Evolutionary conservation across 176 grass and related monocot species (phyloP).

Genomic region (Phyllostachys edulis): DNA sequence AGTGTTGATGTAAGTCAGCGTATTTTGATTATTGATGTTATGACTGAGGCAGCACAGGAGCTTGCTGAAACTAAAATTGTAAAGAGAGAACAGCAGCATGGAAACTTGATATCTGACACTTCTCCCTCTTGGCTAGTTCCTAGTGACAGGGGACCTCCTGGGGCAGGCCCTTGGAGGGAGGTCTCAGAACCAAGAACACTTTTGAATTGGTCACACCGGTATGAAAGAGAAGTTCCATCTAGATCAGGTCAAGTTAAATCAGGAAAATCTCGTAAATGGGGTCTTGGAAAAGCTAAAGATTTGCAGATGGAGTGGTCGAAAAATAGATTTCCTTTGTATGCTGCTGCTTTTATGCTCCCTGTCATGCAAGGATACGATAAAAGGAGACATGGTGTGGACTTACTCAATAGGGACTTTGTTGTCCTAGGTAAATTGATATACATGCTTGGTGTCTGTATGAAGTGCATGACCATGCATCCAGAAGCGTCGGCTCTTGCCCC

Average conservation of each 20-base stretch:
- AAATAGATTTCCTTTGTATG: conserved; percentile 93
- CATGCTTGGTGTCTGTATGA: conserved; percentile 97
- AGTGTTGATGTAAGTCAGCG: conserved; percentile 85
- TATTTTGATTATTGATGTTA: conserved; percentile 87
- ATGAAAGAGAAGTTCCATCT: conserved; percentile 94
- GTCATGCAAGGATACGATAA: conserved; percentile 92
- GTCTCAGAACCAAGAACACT: conserved; percentile 66
- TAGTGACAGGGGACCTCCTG: conserved; percentile 57
- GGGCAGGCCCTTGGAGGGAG: conserved; percentile 85
- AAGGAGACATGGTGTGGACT: conserved; percentile 74
- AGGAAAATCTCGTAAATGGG: conserved; percentile 95
- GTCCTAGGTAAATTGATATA: conserved; percentile 92
- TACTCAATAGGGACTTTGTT: conserved; percentile 85
- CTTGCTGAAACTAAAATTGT: conserved; percentile 72
- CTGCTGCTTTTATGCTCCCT: conserved; percentile 95
- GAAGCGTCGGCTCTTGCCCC: conserved; percentile 87
- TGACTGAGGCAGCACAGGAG: conserved; percentile 92
- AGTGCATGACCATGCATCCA: conserved; percentile 85
- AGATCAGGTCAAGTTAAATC: conserved; percentile 73
- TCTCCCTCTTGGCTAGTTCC: conserved; percentile 87
- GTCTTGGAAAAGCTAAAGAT: conserved; percentile 62
- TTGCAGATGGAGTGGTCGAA: conserved; percentile 51
- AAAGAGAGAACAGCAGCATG: conserved; percentile 38
- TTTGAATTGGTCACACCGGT: conserved; percentile 70
- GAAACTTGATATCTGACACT: conserved; percentile 67